A percentile compares a stretch with the other conserved stretches of the same genome.
Conservation (phyloP, 176 grass and related monocot genomes). For the Thalia dealbata region DNA sequence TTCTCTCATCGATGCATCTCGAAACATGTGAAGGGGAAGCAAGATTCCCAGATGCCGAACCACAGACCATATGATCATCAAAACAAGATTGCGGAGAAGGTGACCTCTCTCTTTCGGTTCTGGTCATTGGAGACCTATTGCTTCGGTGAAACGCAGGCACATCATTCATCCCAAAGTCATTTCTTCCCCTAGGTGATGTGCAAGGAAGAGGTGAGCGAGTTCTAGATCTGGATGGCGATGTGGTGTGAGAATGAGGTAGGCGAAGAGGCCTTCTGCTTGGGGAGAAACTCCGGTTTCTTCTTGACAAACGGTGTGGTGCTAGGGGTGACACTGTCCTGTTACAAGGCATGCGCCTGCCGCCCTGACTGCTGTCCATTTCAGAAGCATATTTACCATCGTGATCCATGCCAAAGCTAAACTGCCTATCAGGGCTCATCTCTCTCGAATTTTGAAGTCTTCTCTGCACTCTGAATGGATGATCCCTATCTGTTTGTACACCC, state of each 20-base stretch:
- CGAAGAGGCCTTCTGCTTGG: constrained; percentile 33
- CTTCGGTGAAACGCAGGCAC: constrained; percentile 33
- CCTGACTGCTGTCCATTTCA: constrained; percentile 39
- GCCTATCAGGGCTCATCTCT: constrained; percentile 42
- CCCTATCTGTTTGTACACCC: constrained; percentile 42
- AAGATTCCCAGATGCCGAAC: constrained; percentile 31
- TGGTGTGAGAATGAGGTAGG: constrained; percentile 44
- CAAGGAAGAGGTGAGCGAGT: constrained; percentile 66
- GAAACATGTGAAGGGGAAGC: constrained; percentile 36
- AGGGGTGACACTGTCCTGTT: constrained; percentile 30
- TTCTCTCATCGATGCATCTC: constrained; percentile 73
- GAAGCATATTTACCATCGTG: constrained; percentile 36
- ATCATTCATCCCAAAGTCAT: constrained; percentile 33
- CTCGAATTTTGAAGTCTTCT: constrained; percentile 38
- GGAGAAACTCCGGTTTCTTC: constrained; percentile 41
- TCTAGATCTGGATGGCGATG: constrained; percentile 78
- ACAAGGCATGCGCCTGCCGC: constrained; percentile 22
- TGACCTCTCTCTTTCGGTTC: constrained; percentile 44
- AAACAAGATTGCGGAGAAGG: constrained; percentile 48
- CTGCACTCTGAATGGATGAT: constrained; percentile 23
- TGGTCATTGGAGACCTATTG: constrained; percentile 44
- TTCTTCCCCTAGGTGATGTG: constrained; percentile 48
- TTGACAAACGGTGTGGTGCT: constrained; percentile 24
- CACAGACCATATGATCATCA: constrained; percentile 38
- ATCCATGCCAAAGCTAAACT: constrained; percentile 29